Evolutionary conservation across 164 flowering plant genomes (phyloP).

Genomic region (Aristolochia fimbriata): DNA sequence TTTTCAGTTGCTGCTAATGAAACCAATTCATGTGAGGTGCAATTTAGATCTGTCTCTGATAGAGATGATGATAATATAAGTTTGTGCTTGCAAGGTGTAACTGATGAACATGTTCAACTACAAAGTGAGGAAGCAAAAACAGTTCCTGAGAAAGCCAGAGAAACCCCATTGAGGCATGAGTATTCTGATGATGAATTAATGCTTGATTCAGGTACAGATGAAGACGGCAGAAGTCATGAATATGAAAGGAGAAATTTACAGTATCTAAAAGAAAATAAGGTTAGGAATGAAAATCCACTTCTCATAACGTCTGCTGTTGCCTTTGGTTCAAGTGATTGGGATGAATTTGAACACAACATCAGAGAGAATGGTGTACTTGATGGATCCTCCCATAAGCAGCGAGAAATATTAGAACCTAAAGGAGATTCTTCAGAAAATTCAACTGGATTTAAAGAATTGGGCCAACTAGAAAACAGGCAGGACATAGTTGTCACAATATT

Average conservation of each 20-base stretch:
- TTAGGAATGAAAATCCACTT: conserved; percentile 34
- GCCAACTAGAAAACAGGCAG: conserved; percentile 15
- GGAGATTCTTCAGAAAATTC: not conserved
- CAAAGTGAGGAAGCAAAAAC: conserved; percentile 14
- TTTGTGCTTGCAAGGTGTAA: conserved; percentile 2
- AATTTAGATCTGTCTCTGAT: not conserved
- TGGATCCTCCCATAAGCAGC: conserved; percentile 1
- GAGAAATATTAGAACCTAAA: conserved; percentile 12
- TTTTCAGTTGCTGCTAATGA: conserved; percentile 1
- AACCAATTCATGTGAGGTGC: not conserved
- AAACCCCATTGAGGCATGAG: conserved; percentile 27
- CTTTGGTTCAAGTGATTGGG: conserved; percentile 84
- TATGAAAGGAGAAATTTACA: conserved; percentile 12
- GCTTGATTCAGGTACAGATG: conserved; percentile 44
- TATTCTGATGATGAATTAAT: conserved; percentile 66
- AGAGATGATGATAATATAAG: conserved; percentile 1
- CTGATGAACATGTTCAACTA: conserved; percentile 8
- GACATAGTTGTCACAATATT: conserved; percentile 1
- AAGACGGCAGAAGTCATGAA: conserved; percentile 23
- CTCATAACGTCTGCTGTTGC: conserved; percentile 55
- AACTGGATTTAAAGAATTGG: conserved; percentile 1
- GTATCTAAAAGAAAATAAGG: conserved; percentile 10
- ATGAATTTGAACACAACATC: conserved; percentile 49
- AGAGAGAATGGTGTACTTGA: conserved; percentile 11
- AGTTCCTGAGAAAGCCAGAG: conserved; percentile 25